phyloP scores from a whole-genome alignment of 768 basidiomycete species.

The Suillus plorans region DNA sequence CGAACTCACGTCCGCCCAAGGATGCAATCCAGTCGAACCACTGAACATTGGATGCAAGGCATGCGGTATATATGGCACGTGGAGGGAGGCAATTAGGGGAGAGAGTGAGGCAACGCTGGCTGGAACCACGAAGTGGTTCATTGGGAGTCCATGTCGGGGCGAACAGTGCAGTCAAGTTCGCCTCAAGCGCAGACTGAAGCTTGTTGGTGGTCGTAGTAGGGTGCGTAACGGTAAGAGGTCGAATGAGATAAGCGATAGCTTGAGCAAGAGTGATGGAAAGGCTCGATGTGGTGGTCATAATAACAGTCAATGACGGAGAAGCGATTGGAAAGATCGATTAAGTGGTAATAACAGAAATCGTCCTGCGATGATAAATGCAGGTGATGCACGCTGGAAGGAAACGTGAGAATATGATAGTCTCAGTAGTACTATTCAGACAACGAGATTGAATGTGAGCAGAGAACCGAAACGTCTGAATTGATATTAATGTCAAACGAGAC shows the following conservation, averaged over 20 bases:
- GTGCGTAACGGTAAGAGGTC: slow-evolving; percentile 56
- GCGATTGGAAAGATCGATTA: slow-evolving; percentile 8
- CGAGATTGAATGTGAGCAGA: slow-evolving; percentile 18
- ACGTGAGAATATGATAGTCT: slow-evolving; percentile 24
- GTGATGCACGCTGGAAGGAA: slow-evolving; percentile 21
- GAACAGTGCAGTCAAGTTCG: slow-evolving; percentile 69
- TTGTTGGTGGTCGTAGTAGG: slow-evolving; percentile 61
- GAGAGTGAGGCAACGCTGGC: slow-evolving; percentile 71
- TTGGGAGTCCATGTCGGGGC: slow-evolving; percentile 63
- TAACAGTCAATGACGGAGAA: not conserved
- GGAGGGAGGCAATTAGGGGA: slow-evolving; percentile 70
- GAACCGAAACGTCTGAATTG: slow-evolving; percentile 9
- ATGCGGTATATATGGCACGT: slow-evolving; percentile 67
- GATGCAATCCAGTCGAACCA: slow-evolving; percentile 81
- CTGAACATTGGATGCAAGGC: slow-evolving; percentile 65
- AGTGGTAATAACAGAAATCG: slow-evolving; percentile 22
- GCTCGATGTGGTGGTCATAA: slow-evolving; percentile 39
- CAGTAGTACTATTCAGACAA: slow-evolving; percentile 20
- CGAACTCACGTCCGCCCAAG: slow-evolving; percentile 70
- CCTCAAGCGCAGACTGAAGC: slow-evolving; percentile 70
- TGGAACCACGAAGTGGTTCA: slow-evolving; percentile 69
- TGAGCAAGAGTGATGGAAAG: slow-evolving; percentile 72
- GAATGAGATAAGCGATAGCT: slow-evolving; percentile 71
- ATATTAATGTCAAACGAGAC: not conserved
- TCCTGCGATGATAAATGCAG: slow-evolving; percentile 29